Evolutionary conservation across 2,329 filamentous ascomycete species (phyloP).

Genomic region (Penicillium glabrum): DNA sequence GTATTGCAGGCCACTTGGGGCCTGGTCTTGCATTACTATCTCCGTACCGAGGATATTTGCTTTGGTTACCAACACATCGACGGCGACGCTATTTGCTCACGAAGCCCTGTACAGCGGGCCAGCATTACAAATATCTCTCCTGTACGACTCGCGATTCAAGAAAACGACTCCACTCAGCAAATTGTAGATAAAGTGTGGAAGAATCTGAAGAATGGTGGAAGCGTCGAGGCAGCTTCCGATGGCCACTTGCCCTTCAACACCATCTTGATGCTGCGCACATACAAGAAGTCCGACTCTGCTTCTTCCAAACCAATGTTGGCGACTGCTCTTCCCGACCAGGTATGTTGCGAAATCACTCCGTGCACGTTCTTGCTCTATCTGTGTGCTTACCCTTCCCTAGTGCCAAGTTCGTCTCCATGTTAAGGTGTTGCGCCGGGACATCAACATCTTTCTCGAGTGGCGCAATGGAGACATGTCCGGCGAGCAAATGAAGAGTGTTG

Average conservation of each 20-base stretch:
- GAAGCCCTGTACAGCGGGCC: conserved; percentile 20
- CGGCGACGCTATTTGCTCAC: conserved; percentile 15
- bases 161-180: conserved; percentile 26
- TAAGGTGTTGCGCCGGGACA: conserved; percentile 33
- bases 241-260: conserved; percentile 37
- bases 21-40: conserved; percentile 46
- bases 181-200: conserved; percentile 29
- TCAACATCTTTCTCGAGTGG: conserved; percentile 41
- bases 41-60: conserved; percentile 48
- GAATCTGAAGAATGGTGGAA: conserved; percentile 7
- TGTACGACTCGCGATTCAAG: conserved; percentile 29
- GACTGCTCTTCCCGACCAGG: conserved; percentile 34
- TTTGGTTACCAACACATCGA: conserved; percentile 45
- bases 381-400: conserved; percentile 18
- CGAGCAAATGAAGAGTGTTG: conserved; percentile 47
- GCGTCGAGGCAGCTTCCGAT: conserved; percentile 11
- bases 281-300: conserved; percentile 16
- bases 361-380: too few relatives aligned
- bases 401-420: conserved; percentile 38
- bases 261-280: conserved; percentile 35
- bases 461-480: conserved; percentile 38
- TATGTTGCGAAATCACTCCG: conserved; percentile 11
- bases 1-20: conserved; percentile 48
- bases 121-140: conserved; percentile 16
- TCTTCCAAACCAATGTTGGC: conserved; percentile 27